Evolutionary conservation across 2,329 filamentous ascomycete genomes (phyloP).

Genomic region (Dichotomopilus funicola): DNA sequence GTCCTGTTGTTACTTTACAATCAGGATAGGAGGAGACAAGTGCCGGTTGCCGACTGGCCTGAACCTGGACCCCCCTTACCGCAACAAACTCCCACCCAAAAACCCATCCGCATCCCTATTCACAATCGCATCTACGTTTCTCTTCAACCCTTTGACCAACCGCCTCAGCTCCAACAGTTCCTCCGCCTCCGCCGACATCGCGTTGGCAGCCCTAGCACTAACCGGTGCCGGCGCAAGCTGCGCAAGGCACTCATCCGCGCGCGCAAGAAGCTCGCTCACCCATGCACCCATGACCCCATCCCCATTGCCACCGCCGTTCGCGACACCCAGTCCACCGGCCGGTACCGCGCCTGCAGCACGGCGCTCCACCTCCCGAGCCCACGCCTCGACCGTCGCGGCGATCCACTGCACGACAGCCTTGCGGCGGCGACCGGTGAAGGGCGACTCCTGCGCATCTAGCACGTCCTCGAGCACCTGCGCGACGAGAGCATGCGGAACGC

Average conservation of each 20-base stretch:
- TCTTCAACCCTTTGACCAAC: conserved; percentile 22
- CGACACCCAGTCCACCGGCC: not conserved
- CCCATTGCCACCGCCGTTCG: not conserved
- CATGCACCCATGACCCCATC: conserved; percentile 35
- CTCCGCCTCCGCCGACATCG: conserved; percentile 13
- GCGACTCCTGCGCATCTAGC: conserved; percentile 53
- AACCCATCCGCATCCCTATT: conserved; percentile 8
- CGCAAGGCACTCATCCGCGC: conserved; percentile 37
- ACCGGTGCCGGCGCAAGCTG: conserved; percentile 6
- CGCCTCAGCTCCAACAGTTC: conserved; percentile 19
- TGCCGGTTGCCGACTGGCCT: too few relatives aligned
- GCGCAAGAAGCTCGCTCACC: conserved; percentile 44
- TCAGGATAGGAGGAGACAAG: not conserved
- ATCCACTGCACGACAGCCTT: conserved; percentile 51
- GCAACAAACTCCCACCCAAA: conserved; percentile 18
- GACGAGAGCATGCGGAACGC: conserved; percentile 51
- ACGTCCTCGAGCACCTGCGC: conserved; percentile 50
- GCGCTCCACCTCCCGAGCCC: conserved; percentile 44
- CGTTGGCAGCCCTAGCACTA: not conserved
- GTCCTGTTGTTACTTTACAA: too few relatives aligned
- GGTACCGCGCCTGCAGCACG: conserved; percentile 33
- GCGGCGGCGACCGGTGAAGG: conserved; percentile 47
- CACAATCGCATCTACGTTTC: conserved; percentile 20
- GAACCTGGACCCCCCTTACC: conserved; percentile 1
- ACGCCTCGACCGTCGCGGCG: conserved; percentile 41